Evolutionary conservation across 2,329 filamentous ascomycete species (phyloP), one percentile per base, ranked within the genome.

Genomic region (Pseudogymnoascus sp.): DNA sequence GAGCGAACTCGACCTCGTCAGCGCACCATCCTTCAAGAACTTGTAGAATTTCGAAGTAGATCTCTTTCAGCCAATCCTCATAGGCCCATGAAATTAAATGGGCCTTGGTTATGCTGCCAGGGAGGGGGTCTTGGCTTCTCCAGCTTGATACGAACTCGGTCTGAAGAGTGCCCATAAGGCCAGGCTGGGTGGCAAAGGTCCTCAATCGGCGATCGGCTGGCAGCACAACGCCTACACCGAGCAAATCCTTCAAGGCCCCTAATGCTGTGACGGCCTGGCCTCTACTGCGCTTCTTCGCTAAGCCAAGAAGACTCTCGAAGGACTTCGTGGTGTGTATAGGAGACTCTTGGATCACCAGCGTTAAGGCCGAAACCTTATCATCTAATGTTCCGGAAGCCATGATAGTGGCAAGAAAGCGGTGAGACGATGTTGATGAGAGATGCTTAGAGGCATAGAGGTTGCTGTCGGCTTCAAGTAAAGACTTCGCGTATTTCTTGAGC

Each of bases 351-450:
- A 97, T 87, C 62, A 94, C 89, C 68, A 99, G 80, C 4, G 94
- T 99, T 71, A 99, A 80, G 3, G 94, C 95, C 2, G 94, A 99
- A 45, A 97, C 89, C 75, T 97, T 97, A 75, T 99, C 94, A 62
- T 92, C 95, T 69, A 97, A 84, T 8, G 95, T 99, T 80, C 94
- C 94, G 1, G 92, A 95, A 8, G 91, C 81, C 90, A 97, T 97
- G 73, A 99, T 97, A 16, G 92, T 96, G 1, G 92, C 91, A 80
- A 97, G 87, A 79, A 99, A 99, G 74, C 92, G 96, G 75, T 95
- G 90, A 41, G 92, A 93, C 2, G 93, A 94, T 25, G 91, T 91
- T 60, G 90, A 85, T 5, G 90, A 85, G 62, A 89, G 79, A 67
- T 91, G 81, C 41, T 82, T 87, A 25, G 85, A 84, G 62, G 82